phyloP scores from a whole-genome alignment of 176 grass and related monocot species.

The Tillandsia fasciculata region DNA sequence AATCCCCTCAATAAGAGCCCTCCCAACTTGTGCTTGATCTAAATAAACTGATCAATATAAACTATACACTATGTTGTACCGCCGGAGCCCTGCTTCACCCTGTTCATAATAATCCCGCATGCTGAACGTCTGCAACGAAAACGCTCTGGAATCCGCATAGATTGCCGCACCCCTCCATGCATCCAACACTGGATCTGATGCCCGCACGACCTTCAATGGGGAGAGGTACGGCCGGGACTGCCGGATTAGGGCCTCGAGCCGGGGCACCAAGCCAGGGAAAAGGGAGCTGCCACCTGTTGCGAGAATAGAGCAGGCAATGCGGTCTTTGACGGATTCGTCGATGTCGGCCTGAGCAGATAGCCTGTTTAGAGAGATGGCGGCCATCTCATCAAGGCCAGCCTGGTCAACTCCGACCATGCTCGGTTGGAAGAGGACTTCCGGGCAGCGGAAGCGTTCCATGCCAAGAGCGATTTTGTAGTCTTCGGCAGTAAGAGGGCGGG shows the following conservation, averaged over 20 bases:
- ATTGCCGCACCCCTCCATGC: slow-evolving; percentile 75
- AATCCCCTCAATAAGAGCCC: too few relatives aligned
- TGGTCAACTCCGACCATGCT: slow-evolving; percentile 81
- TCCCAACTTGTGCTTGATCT: too few relatives aligned
- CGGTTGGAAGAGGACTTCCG: slow-evolving; percentile 79
- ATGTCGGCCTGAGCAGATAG: slow-evolving; percentile 18
- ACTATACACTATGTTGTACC: slow-evolving; percentile 60
- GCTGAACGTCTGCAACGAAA: slow-evolving; percentile 55
- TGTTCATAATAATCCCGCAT: slow-evolving; percentile 81
- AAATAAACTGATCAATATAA: slow-evolving; percentile 13
- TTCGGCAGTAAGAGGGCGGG: slow-evolving; percentile 45
- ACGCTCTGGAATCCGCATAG: slow-evolving; percentile 47
- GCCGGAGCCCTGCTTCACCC: slow-evolving; percentile 59
- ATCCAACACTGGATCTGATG: slow-evolving; percentile 54
- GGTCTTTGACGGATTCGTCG: slow-evolving; percentile 52
- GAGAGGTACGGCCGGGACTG: slow-evolving; percentile 63
- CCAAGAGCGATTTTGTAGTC: slow-evolving; percentile 67
- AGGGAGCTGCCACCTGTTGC: slow-evolving; percentile 75
- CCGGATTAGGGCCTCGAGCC: slow-evolving; percentile 67
- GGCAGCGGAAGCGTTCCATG: slow-evolving; percentile 69
- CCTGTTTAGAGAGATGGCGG: slow-evolving; percentile 58
- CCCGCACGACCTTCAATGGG: slow-evolving; percentile 54
- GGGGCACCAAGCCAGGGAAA: slow-evolving; percentile 64
- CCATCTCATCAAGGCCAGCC: slow-evolving; percentile 77
- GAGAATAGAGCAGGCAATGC: slow-evolving; percentile 63